Evolutionary conservation across 495 filamentous ascomycete species (phyloP).

Genomic region (Apiosordaria backusii): DNA sequence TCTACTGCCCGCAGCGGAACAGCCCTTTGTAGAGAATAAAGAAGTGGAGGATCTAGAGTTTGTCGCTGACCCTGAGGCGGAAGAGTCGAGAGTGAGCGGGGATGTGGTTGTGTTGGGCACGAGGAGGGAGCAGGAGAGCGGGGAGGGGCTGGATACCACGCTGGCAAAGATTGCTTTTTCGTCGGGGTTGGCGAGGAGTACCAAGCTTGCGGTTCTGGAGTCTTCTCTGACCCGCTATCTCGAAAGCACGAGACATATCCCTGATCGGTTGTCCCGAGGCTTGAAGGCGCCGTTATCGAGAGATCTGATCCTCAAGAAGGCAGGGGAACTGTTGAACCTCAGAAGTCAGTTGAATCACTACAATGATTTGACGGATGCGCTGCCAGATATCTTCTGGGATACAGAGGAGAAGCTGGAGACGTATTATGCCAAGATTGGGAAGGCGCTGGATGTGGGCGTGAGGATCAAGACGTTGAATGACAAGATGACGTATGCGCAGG

Average conservation of each 20-base stretch:
- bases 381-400: slow-evolving; percentile 98
- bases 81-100: slow-evolving; percentile 75
- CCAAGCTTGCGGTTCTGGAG: slow-evolving; percentile 95
- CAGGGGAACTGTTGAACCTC: slow-evolving; percentile 85
- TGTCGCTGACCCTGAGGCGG: slow-evolving; percentile 66
- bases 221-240: slow-evolving; percentile 78
- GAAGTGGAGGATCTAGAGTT: slow-evolving; percentile 93
- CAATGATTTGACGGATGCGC: slow-evolving; percentile 90
- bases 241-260: slow-evolving; percentile 74
- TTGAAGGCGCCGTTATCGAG: slow-evolving; percentile 28
- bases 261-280: slow-evolving; percentile 59
- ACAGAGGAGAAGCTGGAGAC: slow-evolving; percentile 82
- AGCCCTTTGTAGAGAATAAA: slow-evolving; percentile 58
- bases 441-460: slow-evolving; percentile 85
- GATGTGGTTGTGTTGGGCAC: slow-evolving; percentile 90
- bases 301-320: slow-evolving; percentile 73
- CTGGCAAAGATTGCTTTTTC: slow-evolving; percentile 95
- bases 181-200: slow-evolving; percentile 87
- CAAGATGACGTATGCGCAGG: slow-evolving; percentile 96
- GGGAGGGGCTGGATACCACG: slow-evolving; percentile 62
- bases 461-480: slow-evolving; percentile 90
- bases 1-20: slow-evolving; percentile 68
- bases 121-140: slow-evolving; percentile 40
- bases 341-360: slow-evolving; percentile 94
- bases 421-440: slow-evolving; percentile 91